Conservation (phyloP, 1,139 yeast species). For the Pichiaceae sp. region DNA sequence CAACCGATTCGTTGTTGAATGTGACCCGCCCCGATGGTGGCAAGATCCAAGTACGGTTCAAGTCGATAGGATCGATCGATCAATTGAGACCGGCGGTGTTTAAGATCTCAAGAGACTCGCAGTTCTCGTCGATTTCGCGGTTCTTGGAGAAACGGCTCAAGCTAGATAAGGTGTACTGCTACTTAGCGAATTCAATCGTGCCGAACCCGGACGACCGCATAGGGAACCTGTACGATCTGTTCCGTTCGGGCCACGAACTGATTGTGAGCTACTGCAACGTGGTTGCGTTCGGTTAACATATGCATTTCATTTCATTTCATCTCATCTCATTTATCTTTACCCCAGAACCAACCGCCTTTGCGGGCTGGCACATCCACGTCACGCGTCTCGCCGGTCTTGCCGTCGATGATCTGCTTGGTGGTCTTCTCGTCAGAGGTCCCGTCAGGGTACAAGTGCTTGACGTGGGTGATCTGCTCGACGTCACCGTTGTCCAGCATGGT, state of each 20-base stretch:
- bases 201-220: constrained; percentile 53
- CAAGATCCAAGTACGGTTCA: constrained; percentile 41
- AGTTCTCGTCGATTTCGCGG: constrained; percentile 35
- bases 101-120: constrained; percentile 38
- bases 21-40: constrained; percentile 1
- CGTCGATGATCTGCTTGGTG: constrained; percentile 26
- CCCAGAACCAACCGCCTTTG: constrained; percentile 22
- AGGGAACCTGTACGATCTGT: constrained; percentile 37
- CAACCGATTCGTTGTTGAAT: constrained; percentile 10
- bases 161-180: constrained; percentile 27
- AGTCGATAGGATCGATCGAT: constrained; percentile 47
- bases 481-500: constrained; percentile 45
- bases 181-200: constrained; percentile 51
- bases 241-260: constrained; percentile 38
- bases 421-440: constrained; percentile 46
- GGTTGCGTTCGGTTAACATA: constrained; percentile 44
- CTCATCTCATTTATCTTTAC: constrained; percentile 3
- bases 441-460: constrained; percentile 51
- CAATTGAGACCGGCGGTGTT: constrained; percentile 41
- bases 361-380: constrained; percentile 11
- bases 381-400: constrained; percentile 12
- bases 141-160: constrained; percentile 37
- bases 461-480: constrained; percentile 43
- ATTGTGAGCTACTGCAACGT: constrained; percentile 46
- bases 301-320: constrained; percentile 1